Evolutionary conservation across 805 yeast genomes (phyloP), one percentile per base, ranked within the genome.

Genomic region (Lipomyces spencermartinsiae): DNA sequence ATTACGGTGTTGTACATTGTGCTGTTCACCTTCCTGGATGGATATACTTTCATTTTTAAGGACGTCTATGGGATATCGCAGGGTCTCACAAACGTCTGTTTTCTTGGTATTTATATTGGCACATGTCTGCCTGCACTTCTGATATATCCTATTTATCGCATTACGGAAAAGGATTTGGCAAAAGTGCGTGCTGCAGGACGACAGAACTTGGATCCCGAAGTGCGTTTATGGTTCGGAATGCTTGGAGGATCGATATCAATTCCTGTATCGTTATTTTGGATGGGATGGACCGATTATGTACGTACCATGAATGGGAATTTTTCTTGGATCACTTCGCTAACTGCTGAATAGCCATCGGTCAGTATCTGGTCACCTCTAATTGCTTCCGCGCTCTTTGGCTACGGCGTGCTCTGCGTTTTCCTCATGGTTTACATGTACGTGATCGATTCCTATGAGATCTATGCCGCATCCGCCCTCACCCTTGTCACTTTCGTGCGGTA

Each of bases 381-480:
- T 33, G 88, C 93, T 0, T 93, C 93, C 73, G 85, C 54, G 1
- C 25, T 78, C 55, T 78, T 74, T 65, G 81, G 81, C 5, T 65
- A 73, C 25, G 83, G 83, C 1, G 79, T 82, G 16, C 75, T 80
- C 7, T 73, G 80, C 64, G 74, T 80, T 37, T 80, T 82, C 68
- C 74, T 81, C 55, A 83, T 83, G 8, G 78, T 81, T 8, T 77
- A 82, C 73, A 80, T 80, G 78, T 75, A 75, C 62, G 64, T 82
- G 53, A 76, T 82, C 33, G 85, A 82, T 65, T 82, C 81, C 35
- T 83, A 82, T 73, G 79, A 84, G 71, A 74, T 80, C 12, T 79
- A 75, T 39, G 88, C 91, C 49, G 96, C 96, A 0, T 87, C 92
- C n/a, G 92, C 93, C 2, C 77, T 91, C 67, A 94, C 95, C 46